Percentiles rank a stretch among this genome's conserved stretches.
phyloP scores from a whole-genome alignment of 2,329 filamentous ascomycete species.

The Tolypocladium cylindrosporum region DNA sequence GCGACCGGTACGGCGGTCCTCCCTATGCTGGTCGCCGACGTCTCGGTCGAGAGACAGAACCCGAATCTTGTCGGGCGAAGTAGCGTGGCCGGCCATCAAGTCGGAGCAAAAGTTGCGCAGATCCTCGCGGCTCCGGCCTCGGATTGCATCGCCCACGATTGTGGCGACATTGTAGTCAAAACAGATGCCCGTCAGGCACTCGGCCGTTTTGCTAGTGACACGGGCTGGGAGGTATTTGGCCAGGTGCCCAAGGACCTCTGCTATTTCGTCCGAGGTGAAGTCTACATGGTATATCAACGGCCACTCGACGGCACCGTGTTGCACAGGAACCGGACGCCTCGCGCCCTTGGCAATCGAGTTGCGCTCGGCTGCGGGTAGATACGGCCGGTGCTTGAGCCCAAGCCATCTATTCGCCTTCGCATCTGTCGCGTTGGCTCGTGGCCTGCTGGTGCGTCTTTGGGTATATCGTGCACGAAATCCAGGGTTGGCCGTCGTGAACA shows the following conservation, averaged over 20 bases:
- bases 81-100: slow-evolving; percentile 12
- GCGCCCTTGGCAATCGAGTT: slow-evolving; percentile 16
- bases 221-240: slow-evolving; percentile 5
- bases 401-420: slow-evolving; percentile 5
- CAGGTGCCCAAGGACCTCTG: slow-evolving; percentile 5
- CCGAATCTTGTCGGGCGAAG: slow-evolving; percentile 4
- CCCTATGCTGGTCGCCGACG: slow-evolving; percentile 4
- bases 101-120: slow-evolving; percentile 22
- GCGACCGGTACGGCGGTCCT: slow-evolving; percentile 10
- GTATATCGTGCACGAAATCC: not conserved
- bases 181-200: slow-evolving; percentile 11
- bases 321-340: slow-evolving; percentile 1
- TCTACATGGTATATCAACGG: slow-evolving; percentile 32
- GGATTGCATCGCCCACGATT: slow-evolving; percentile 11
- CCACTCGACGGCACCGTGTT: slow-evolving; percentile 1
- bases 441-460: not conserved
- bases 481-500: not conserved
- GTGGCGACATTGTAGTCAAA: slow-evolving; percentile 11
- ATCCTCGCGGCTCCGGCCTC: slow-evolving; percentile 15
- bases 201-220: slow-evolving; percentile 6
- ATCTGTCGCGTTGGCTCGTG: not conserved
- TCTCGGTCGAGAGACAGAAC: slow-evolving; percentile 16
- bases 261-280: slow-evolving; percentile 29
- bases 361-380: slow-evolving; percentile 15
- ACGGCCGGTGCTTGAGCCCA: slow-evolving; percentile 11